Percentiles rank a stretch among this genome's conserved stretches.
Evolutionary conservation across 1,284 basidiomycete species (phyloP).

Genomic region (Microstroma glucosiphilum): DNA sequence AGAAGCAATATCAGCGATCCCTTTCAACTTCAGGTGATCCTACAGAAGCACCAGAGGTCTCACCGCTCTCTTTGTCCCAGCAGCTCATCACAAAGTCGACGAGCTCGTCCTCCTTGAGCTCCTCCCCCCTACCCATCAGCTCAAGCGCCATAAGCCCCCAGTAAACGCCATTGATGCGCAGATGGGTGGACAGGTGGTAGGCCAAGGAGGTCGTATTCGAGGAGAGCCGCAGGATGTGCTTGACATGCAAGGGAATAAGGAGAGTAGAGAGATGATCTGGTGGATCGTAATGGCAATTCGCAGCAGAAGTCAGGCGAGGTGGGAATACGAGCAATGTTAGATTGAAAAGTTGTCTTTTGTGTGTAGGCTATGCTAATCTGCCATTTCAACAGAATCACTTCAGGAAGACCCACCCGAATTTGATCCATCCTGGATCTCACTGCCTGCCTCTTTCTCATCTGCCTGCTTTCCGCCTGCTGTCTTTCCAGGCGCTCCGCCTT

Average conservation of each 20-base stretch:
- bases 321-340: neutral
- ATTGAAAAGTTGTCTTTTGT: no score
- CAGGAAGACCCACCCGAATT: neutral
- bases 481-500: no score
- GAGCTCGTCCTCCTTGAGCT: conserved; percentile 74
- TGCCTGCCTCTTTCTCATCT: neutral
- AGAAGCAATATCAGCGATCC: no score
- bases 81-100: conserved; percentile 85
- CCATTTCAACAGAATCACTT: no score
- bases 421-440: neutral
- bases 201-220: conserved; percentile 46
- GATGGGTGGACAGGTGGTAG: conserved; percentile 87
- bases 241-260: conserved; percentile 12
- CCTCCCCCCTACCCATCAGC: conserved; percentile 64
- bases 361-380: no score
- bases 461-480: neutral
- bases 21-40: neutral
- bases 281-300: neutral
- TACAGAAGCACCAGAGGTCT: neutral
- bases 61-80: conserved; percentile 59
- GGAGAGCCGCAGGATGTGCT: conserved; percentile 12
- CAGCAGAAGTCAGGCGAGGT: neutral
- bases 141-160: conserved; percentile 87
- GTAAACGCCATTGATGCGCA: conserved; percentile 92
- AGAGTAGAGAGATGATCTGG: neutral